Percentiles rank a stretch among this genome's conserved stretches.
Conservation (phyloP, 129 eudicot species). For the Ambrosia trifida region DNA sequence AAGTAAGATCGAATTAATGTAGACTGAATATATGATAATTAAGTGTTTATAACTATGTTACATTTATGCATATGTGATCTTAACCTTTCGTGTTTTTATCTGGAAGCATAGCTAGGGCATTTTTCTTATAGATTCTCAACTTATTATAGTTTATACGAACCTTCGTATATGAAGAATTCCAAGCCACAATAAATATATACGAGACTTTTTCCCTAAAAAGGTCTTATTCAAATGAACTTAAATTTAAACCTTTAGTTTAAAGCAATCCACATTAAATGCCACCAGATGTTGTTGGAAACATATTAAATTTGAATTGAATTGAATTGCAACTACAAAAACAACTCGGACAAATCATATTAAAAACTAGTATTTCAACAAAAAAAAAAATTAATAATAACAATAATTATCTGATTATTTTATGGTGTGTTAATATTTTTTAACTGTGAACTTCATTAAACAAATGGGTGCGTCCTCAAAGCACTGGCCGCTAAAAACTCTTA, state of each 20-base stretch:
- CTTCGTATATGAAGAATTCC: conserved; percentile 2
- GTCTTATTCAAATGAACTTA: conserved; percentile 1
- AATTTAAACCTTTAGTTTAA: conserved; percentile 4
- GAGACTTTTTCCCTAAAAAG: not conserved
- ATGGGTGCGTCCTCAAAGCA: no score
- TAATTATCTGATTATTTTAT: no score
- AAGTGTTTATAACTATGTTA: no score
- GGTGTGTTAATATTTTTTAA: no score
- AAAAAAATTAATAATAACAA: not conserved
- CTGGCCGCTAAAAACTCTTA: no score
- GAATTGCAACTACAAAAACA: conserved; percentile 15
- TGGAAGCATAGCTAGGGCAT: no score
- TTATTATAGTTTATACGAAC: not conserved
- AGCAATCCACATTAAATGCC: conserved; percentile 38
- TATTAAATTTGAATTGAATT: conserved; percentile 19
- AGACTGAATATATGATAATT: no score
- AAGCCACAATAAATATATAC: not conserved
- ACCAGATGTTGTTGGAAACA: conserved; percentile 44
- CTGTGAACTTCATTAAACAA: no score
- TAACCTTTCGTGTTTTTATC: no score
- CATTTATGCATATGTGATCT: no score
- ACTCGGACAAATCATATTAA: conserved; percentile 11
- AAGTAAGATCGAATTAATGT: no score
- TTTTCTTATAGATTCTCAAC: not conserved
- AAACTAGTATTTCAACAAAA: not conserved